Evolutionary conservation across 176 grass and related monocot genomes (phyloP), one percentile per base, ranked within the genome.

Genomic region (Oryza longistaminata): DNA sequence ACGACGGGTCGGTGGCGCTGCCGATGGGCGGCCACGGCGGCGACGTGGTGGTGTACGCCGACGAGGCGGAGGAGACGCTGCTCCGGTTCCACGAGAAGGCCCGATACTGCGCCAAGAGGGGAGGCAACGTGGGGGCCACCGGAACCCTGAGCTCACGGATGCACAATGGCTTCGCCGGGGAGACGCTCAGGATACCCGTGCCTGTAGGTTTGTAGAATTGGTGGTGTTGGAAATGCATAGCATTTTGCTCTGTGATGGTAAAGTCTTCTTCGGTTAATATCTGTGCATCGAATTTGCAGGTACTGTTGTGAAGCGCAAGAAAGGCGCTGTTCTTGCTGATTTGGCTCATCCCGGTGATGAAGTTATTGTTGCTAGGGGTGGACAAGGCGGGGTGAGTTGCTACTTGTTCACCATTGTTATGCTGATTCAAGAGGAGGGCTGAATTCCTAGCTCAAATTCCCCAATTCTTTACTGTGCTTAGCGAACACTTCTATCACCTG

Each of bases 301-400:
- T 39, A 98, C 93, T 19, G 91, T 92, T 70, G 91, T 95, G 82
- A 98, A 93, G 55, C 91, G 88, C 62, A 95, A 93, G 89, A 98
- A 95, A 85, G 96, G 91, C 14, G 78, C 88, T 71, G 72, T 95
- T 73, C 85, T 98, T 80, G 93, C 96, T 74, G 96, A 98, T 90
- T 95, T 98, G 77, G 83, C 89, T 70, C 91, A 79, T 69, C 96
- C 85, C 0, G 93, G 93, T 72, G 93, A 98, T 76, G 89, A 93
- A 86, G 83, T 98, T 88, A 75, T 98, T 55, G 89, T 98, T 85
- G 96, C 93, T 78, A 98, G 89, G 70, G 96, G 96, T 78, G 96
- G 96, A 79, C 96, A 92, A 80, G 96, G 93, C 12, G 93, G 34
- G 87, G 96, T 98, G 87, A 86, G 92, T 87, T 86, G 0, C 40